Evolutionary conservation across 2,329 filamentous ascomycete genomes (phyloP).

Genomic region (Botrytis cinerea): DNA sequence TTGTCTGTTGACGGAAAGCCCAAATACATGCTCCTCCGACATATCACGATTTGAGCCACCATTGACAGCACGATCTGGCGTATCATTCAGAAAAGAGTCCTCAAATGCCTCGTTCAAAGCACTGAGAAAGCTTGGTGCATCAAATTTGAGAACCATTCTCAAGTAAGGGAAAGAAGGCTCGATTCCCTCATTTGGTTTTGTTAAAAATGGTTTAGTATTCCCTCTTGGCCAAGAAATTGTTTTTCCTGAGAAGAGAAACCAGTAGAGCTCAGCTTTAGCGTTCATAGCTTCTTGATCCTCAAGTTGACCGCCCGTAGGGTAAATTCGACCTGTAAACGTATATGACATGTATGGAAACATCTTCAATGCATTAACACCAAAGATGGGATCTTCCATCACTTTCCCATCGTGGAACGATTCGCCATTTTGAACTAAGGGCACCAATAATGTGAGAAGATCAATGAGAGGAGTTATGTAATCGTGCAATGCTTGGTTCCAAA

Average conservation of each 20-base stretch:
- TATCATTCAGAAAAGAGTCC: conserved; percentile 86
- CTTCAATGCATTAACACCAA: conserved; percentile 76
- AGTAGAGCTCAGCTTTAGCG: conserved; percentile 88
- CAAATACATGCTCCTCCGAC: conserved; percentile 66
- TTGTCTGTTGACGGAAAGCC: conserved; percentile 80
- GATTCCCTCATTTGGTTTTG: conserved; percentile 54
- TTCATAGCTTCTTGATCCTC: conserved; percentile 69
- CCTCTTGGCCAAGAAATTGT: conserved; percentile 73
- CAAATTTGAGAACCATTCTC: conserved; percentile 80
- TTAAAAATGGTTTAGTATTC: conserved; percentile 60
- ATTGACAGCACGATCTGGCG: conserved; percentile 62
- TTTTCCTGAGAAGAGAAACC: conserved; percentile 88
- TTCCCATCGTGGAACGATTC: conserved; percentile 54
- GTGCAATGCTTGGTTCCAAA: conserved; percentile 88
- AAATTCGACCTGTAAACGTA: conserved; percentile 83
- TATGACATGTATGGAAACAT: conserved; percentile 95
- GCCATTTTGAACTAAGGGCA: conserved; percentile 58
- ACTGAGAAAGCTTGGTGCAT: conserved; percentile 89
- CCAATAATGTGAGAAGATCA: conserved; percentile 73
- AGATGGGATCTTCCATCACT: conserved; percentile 60
- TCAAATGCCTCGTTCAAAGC: conserved; percentile 97
- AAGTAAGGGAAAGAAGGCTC: conserved; percentile 85
- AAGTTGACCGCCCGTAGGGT: conserved; percentile 80
- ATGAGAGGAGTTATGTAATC: conserved; percentile 92
- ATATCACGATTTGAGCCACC: conserved; percentile 52